Percentiles rank a stretch among this genome's conserved stretches.
Conservation (phyloP, 441 rosid species). For the Erodium trifolium region DNA sequence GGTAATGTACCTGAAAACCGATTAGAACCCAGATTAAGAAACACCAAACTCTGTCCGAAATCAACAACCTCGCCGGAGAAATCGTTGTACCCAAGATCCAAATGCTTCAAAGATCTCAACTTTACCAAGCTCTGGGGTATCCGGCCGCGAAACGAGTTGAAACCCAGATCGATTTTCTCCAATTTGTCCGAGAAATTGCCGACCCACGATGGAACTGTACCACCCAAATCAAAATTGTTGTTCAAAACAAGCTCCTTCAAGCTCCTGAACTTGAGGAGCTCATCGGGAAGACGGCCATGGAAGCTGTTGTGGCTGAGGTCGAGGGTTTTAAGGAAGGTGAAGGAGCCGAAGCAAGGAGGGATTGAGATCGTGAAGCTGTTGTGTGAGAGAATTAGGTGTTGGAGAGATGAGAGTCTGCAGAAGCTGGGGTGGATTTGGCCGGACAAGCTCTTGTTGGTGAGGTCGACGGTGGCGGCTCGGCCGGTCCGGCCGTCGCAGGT, state of each 20-base stretch:
- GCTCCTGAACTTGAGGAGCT: slow-evolving; percentile 36
- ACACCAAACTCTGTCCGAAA: slow-evolving; percentile 49
- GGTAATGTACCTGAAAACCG: slow-evolving; percentile 71
- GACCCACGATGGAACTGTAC: slow-evolving; percentile 55
- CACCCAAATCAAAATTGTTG: slow-evolving; percentile 50
- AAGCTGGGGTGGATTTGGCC: slow-evolving; percentile 51
- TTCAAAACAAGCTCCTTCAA: slow-evolving; percentile 50
- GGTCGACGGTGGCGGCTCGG: slow-evolving; percentile 48
- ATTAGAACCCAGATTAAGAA: slow-evolving; percentile 65
- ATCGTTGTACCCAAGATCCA: slow-evolving; percentile 56
- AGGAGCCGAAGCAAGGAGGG: slow-evolving; percentile 51
- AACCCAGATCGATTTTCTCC: slow-evolving; percentile 57
- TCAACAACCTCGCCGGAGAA: slow-evolving; percentile 48
- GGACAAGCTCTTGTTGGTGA: slow-evolving; percentile 44
- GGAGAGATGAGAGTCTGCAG: slow-evolving; percentile 47
- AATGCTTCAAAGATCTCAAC: slow-evolving; percentile 43
- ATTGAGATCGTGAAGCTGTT: slow-evolving; percentile 51
- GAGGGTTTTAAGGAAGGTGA: slow-evolving; percentile 44
- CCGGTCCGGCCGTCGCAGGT: slow-evolving; percentile 53
- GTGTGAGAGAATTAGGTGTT: slow-evolving; percentile 42
- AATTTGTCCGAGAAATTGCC: slow-evolving; percentile 51
- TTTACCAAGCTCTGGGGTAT: slow-evolving; percentile 48
- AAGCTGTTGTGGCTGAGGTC: slow-evolving; percentile 56
- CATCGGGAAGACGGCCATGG: slow-evolving; percentile 45
- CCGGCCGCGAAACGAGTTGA: slow-evolving; percentile 56